Percentiles rank a stretch among this genome's conserved stretches.
phyloP scores from a whole-genome alignment of 2,329 filamentous ascomycete species.

The Aspergillus clavatus region DNA sequence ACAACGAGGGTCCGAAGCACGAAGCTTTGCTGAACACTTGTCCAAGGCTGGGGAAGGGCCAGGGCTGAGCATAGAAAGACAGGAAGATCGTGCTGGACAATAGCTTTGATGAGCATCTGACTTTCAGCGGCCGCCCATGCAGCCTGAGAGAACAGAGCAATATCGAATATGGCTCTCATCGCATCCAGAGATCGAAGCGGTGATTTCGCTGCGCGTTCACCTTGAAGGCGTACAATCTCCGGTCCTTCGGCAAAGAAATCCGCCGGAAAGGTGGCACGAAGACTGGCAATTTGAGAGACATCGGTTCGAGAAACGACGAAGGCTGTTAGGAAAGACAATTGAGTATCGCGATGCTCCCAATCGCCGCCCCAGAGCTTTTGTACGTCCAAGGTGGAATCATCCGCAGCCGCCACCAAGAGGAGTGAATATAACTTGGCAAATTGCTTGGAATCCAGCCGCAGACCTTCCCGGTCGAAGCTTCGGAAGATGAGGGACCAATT shows the following conservation, averaged over 20 bases:
- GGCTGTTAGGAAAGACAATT: conserved; percentile 87
- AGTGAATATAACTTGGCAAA: conserved; percentile 78
- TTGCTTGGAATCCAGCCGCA: conserved; percentile 71
- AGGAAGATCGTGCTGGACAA: conserved; percentile 51
- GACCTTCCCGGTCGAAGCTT: conserved; percentile 72
- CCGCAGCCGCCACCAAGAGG: conserved; percentile 64
- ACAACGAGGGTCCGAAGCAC: conserved; percentile 61
- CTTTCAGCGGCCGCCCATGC: conserved; percentile 53
- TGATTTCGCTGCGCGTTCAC: conserved; percentile 68
- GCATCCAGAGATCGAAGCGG: conserved; percentile 86
- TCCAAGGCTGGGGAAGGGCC: conserved; percentile 47
- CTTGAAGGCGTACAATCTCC: conserved; percentile 55
- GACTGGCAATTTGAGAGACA: conserved; percentile 74
- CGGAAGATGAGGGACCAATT: conserved; percentile 68
- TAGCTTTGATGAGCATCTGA: conserved; percentile 54
- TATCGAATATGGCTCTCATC: conserved; percentile 61
- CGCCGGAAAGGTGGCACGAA: conserved; percentile 69
- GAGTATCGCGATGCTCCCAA: conserved; percentile 82
- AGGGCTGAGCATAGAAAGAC: conserved; percentile 49
- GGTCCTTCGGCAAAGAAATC: conserved; percentile 60
- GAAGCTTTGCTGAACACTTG: conserved; percentile 45
- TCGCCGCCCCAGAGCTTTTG: conserved; percentile 83
- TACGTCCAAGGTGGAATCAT: conserved; percentile 67
- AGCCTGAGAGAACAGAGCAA: conserved; percentile 56
- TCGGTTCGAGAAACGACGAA: conserved; percentile 78